Evolutionary conservation across 768 basidiomycete species (phyloP).

Genomic region (Symmetrospora coprosmae): DNA sequence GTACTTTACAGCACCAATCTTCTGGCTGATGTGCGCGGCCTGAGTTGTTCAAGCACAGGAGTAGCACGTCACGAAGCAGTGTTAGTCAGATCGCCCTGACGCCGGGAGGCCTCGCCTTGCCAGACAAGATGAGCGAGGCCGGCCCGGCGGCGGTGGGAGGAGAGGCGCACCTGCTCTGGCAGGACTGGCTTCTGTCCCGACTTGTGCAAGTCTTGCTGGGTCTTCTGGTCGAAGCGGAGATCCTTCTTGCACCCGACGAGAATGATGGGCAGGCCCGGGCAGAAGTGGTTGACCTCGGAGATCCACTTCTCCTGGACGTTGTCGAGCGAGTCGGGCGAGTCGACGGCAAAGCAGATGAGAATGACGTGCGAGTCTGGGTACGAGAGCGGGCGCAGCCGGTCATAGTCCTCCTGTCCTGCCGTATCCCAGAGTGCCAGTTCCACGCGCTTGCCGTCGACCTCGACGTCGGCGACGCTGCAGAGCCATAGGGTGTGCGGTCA

Average conservation of each 20-base stretch:
- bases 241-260: constrained; percentile 99
- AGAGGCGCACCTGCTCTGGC: constrained; percentile 62
- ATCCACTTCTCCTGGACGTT: constrained; percentile 99
- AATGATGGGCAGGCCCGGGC: constrained; percentile 81
- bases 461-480: constrained; percentile 71
- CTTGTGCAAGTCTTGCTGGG: constrained; percentile 85
- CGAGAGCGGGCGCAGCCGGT: constrained; percentile 88
- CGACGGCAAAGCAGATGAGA: constrained; percentile 95
- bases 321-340: constrained; percentile 93
- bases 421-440: constrained; percentile 99
- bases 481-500: too few species aligned
- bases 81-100: too few species aligned
- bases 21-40: constrained; percentile 86
- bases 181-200: constrained; percentile 89
- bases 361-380: constrained; percentile 99
- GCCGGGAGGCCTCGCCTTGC: too few species aligned
- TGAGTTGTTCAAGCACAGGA: too few species aligned
- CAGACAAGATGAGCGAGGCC: too few species aligned
- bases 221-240: constrained; percentile 77
- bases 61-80: too few species aligned
- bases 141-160: too few species aligned
- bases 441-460: constrained; percentile 95
- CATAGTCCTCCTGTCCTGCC: constrained; percentile 97
- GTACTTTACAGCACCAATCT: constrained; percentile 93
- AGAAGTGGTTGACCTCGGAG: constrained; percentile 92